These are phyloP conservation scores for Alternaria tenuissima DNA, from an alignment of 2,329 filamentous ascomycete species.

Conservation along the genomic window DNA sequence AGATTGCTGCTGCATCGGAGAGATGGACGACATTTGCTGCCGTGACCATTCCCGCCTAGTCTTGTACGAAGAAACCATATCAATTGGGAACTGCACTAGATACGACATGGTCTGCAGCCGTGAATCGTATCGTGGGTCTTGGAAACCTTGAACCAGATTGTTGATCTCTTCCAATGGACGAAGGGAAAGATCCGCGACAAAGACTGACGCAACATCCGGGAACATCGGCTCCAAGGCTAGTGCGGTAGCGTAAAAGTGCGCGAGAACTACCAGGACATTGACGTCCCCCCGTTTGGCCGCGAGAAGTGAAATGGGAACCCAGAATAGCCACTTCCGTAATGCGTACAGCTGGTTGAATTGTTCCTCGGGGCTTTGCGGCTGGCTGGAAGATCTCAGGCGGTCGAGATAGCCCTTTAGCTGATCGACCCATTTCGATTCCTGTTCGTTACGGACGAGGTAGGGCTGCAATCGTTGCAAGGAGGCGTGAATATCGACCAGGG, in stretches of 20 bases:
- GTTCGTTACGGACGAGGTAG: constrained; percentile 54
- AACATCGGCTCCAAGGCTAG: constrained; percentile 90
- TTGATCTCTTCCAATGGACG: constrained; percentile 87
- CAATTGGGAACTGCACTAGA: constrained; percentile 57
- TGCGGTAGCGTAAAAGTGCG: constrained; percentile 90
- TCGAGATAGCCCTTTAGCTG: constrained; percentile 59
- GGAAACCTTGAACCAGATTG: constrained; percentile 67
- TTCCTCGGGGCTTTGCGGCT: constrained; percentile 69
- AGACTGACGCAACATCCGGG: constrained; percentile 87
- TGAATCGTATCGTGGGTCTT: constrained; percentile 52
- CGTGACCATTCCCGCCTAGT: constrained; percentile 50
- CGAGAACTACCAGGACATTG: constrained; percentile 81
- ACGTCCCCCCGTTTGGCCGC: constrained; percentile 79
- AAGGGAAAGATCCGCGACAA: constrained; percentile 74
- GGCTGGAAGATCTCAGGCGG: constrained; percentile 51
- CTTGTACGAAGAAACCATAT: constrained; percentile 55
- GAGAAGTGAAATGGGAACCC: constrained; percentile 86
- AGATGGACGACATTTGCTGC: constrained; percentile 46
- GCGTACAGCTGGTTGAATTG: constrained; percentile 91
- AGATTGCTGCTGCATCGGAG: constrained; percentile 47
- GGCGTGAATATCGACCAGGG: constrained; percentile 52
- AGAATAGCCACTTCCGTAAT: constrained; percentile 92
- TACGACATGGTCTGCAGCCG: constrained; percentile 54
- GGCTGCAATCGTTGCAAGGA: constrained; percentile 55
- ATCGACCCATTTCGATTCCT: constrained; percentile 59